These are phyloP conservation scores for Entomortierella lignicola DNA, from an alignment of 192 early-diverging fungal genomes.

Conservation along the genomic window DNA sequence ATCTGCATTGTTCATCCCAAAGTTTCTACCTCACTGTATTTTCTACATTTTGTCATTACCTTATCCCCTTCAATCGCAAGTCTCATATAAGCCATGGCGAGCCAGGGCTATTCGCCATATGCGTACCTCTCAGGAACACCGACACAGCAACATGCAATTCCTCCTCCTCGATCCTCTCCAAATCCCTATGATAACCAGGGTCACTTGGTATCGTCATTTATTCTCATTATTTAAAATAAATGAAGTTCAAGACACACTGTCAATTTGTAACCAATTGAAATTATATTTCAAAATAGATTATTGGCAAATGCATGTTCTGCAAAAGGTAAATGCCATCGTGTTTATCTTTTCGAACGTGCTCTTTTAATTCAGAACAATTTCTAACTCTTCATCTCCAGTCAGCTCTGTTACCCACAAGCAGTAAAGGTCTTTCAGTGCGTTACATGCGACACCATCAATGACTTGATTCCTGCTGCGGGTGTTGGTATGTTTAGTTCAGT, in stretches of 20 bases:
- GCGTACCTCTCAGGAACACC: constrained; percentile 37
- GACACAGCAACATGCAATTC: constrained; percentile 28
- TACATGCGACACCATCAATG: constrained; percentile 90
- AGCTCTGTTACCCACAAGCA: constrained; percentile 76
- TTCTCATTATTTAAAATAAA: not conserved
- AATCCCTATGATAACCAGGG: constrained; percentile 35
- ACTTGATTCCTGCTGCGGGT: constrained; percentile 60
- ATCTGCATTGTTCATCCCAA: no score
- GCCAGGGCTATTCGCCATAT: constrained; percentile 47
- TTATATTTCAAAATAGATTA: constrained; percentile 41
- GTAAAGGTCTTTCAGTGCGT: constrained; percentile 90
- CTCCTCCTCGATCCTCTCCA: constrained; percentile 29
- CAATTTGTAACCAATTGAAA: not conserved
- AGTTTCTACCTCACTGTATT: no score
- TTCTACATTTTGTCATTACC: no score
- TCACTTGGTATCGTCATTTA: constrained; percentile 21
- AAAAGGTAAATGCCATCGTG: constrained; percentile 53
- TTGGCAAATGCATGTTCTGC: constrained; percentile 75
- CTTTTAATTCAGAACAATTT: no score
- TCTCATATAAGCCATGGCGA: constrained; percentile 14
- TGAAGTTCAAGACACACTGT: not conserved
- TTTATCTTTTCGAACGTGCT: not conserved
- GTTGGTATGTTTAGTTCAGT: constrained; percentile 32
- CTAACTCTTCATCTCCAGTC: constrained; percentile 54
- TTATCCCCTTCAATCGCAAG: not conserved